Evolutionary conservation across 2,329 filamentous ascomycete species (phyloP), one percentile per base, ranked within the genome.

Genomic region (Alternaria sp.): DNA sequence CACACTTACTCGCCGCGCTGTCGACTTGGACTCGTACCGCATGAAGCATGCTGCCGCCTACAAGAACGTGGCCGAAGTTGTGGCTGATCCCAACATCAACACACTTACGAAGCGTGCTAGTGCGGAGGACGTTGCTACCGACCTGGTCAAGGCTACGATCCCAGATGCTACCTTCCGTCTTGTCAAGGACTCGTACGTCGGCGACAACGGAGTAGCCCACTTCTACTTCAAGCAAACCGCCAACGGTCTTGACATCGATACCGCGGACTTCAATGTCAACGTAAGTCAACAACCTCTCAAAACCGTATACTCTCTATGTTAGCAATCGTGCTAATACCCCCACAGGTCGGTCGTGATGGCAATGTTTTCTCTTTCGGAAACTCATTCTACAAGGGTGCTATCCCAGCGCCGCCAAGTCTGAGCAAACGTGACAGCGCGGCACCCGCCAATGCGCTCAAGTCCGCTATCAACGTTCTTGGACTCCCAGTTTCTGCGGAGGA

Each of bases 261-360:
- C 89, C 68, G 86, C 84, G 1, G 85, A 87, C 71, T 87, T 88
- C 70, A 88, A 88, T 55, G 85, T 89, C 51, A 89, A 89, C 65
- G 85, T 88, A 68, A 79, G 85, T 80, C 12, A 6, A 15, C 4
- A 20, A 28, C 10, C 3, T 26, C 15, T 20, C 5, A 15, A 10
- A 25, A 6, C 2, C 5, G n/a, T 5, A 7, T 55, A 12, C 8
- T 46, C 28, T 30, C 15, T 7, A 58, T 43, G 21, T 14, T 15
- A 3, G 8, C 11, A 12, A n/a, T n/a, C 10, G 41, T 43, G 55
- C 43, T 56, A 59, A 60, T 41, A 14, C 28, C 18, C 18, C 41
- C 5, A 41, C 46, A 86, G 85, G 79, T 87, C 68, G 85, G 78
- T 23, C 72, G 78, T 18, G 83, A 89, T 63, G 87, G 87, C 25